Evolutionary conservation across 2,329 filamentous ascomycete genomes (phyloP), one percentile per base, ranked within the genome.

Genomic region (Fusarium veterinarium): DNA sequence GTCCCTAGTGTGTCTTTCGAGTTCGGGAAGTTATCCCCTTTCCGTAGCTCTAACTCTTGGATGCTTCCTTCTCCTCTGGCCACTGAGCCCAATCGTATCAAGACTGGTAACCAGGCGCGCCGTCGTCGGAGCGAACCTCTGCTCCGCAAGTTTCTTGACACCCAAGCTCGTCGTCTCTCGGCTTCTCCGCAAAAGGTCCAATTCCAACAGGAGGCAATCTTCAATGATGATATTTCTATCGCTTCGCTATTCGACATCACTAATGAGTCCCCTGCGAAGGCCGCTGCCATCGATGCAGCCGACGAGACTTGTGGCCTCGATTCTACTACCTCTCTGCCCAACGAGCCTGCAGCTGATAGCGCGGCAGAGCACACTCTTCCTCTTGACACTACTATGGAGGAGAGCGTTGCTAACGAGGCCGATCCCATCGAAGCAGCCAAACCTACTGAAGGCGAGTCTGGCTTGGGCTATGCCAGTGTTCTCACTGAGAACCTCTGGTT

Each of bases 51-150:
- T 1, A 71, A 74, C 33, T 76, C 78, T 28, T 81, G 79, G 78
- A 67, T 81, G 41, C 76, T 76, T 30, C 37, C 45, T 16, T 70
- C 74, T 16, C 53, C 64, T 25, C 61, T 75, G n/a, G 59, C 64
- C 3, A 72, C 60, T 4, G 72, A 77, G 41, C 67, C 75, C 30
- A 67, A 70, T 25, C 72, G 76, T n/a, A 75, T 75, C 28, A 67
- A 68, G 59, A 73, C 70, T 31, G 56, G 74, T 28, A 79, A 74
- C 40, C 63, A 73, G 25, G 63, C 66, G 14, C 73, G 73, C 17
- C 80, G 80, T n/a, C 74, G 81, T 38, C 79, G 75, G 37, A 83
- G 81, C 48, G 81, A 83, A 63, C 81, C 81, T 30, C 72, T 82
- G 28, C 51, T 80, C n/a, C 78, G 78, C 38, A 76, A 72, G 55